Conservation (phyloP, 139 green algal species). For the Desmodesmus armatus region DNA sequence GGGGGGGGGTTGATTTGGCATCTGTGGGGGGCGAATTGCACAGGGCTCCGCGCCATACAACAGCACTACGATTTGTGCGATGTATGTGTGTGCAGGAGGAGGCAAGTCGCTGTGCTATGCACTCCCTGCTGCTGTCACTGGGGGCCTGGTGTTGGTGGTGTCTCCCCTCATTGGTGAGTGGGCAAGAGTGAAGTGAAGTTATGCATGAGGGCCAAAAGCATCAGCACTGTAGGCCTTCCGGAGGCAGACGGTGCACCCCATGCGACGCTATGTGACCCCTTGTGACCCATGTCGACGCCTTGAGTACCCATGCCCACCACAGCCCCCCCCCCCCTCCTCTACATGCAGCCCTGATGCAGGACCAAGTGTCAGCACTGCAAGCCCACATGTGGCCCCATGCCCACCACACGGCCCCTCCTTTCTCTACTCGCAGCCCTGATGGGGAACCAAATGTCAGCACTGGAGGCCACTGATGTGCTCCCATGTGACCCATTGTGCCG, state of each 20-base stretch:
- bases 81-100: conserved; percentile 57
- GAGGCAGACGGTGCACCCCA: too few species aligned
- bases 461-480: conserved; percentile 3
- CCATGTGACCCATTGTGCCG: too few species aligned
- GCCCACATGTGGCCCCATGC: too few species aligned
- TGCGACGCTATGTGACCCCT: too few species aligned
- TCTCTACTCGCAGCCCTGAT: neutral
- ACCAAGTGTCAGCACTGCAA: neutral
- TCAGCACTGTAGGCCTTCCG: neutral
- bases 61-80: neutral
- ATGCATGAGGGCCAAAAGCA: too few species aligned
- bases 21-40: neutral
- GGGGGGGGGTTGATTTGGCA: neutral
- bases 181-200: too few species aligned
- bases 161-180: conserved; percentile 63
- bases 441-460: neutral
- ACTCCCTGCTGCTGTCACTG: conserved; percentile 15
- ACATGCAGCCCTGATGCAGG: neutral
- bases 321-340: too few species aligned
- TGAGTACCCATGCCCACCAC: too few species aligned
- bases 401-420: too few species aligned
- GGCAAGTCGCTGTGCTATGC: conserved; percentile 89
- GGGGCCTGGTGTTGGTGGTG: conserved; percentile 58
- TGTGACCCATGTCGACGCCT: too few species aligned
- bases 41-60: neutral